Evolutionary conservation across 1,139 yeast species (phyloP), one percentile per base, ranked within the genome.

Genomic region (Blastobotrys petasosporus): DNA sequence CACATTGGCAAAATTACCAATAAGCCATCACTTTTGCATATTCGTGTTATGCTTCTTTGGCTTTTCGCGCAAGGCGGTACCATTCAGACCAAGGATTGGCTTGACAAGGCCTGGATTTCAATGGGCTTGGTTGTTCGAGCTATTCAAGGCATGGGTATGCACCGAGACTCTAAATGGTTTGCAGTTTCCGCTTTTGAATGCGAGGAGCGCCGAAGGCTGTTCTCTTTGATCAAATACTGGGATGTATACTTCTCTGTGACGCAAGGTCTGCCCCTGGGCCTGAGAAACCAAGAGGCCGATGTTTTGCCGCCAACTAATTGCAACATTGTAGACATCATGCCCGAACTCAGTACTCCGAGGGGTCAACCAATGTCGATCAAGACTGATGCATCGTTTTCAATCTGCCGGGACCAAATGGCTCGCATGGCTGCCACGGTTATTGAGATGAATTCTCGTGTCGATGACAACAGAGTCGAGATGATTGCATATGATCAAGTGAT

Each of bases 101-200:
- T 60, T 58, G 63, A 52, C 49, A 30, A 61, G 33, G 49, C 58
- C 4, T 62, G 65, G 64, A 50, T 59, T 7, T 49, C 62, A 2
- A 53, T 60, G 44, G 65, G 67, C 2, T 50, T 55, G 16, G 40
- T 59, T 5, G 53, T 60, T 6, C 55, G 65, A 12, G 53, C 57
- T 11, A 59, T 62, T 3, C 66, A 62, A 46, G 51, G 60, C 2
- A 62, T 62, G 66, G 67, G 67, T n/a, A 50, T 63, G 40, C 67
- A 63, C 46, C 54, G 68, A 25, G 68, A 65, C 46, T 65, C 68
- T 4, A 57, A 59, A 32, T 63, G 65, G 64, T 65, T 64, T 51
- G 54, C 52, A 25, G 49, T 65, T 44, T 50, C 63, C 3, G 54
- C 58, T 4, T 64, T 54, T 46, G 67, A 64, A 39, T 55, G 61